Conservation (phyloP, 768 basidiomycete genomes). For the Crucibulum laeve region DNA sequence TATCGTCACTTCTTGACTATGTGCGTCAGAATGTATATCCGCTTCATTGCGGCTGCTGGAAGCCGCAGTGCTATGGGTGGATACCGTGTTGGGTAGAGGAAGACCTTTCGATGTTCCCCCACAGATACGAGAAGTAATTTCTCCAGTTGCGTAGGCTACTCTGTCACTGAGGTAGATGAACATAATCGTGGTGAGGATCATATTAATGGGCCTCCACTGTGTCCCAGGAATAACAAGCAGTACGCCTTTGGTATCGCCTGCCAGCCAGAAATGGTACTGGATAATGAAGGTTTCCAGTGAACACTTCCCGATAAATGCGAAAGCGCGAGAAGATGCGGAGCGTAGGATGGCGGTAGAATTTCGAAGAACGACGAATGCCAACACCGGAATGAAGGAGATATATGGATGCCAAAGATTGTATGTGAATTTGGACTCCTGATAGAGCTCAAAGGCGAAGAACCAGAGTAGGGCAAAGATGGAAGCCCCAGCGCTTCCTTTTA, state of each 20-base stretch:
- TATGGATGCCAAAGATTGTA: conserved; percentile 88
- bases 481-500: conserved; percentile 42
- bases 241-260: conserved; percentile 78
- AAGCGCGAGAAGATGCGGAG: conserved; percentile 61
- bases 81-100: conserved; percentile 16
- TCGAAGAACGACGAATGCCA: conserved; percentile 70
- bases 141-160: conserved; percentile 70
- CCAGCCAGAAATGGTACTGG: conserved; percentile 86
- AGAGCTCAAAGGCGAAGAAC: conserved; percentile 83
- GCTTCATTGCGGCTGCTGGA: not conserved
- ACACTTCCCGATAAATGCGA: conserved; percentile 81
- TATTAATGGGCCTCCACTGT: conserved; percentile 70
- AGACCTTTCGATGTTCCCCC: conserved; percentile 19
- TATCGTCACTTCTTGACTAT: conserved; percentile 14
- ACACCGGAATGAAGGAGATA: conserved; percentile 76
- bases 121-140: conserved; percentile 61
- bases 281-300: conserved; percentile 91
- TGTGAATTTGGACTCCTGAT: conserved; percentile 71
- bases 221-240: conserved; percentile 76
- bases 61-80: conserved; percentile 3
- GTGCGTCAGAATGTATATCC: conserved; percentile 3
- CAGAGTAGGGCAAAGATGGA: conserved; percentile 58
- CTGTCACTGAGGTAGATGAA: conserved; percentile 81
- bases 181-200: conserved; percentile 67
- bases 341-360: conserved; percentile 72